phyloP scores from a whole-genome alignment of 2,329 filamentous ascomycete genomes.

The Botrytis paeoniae region DNA sequence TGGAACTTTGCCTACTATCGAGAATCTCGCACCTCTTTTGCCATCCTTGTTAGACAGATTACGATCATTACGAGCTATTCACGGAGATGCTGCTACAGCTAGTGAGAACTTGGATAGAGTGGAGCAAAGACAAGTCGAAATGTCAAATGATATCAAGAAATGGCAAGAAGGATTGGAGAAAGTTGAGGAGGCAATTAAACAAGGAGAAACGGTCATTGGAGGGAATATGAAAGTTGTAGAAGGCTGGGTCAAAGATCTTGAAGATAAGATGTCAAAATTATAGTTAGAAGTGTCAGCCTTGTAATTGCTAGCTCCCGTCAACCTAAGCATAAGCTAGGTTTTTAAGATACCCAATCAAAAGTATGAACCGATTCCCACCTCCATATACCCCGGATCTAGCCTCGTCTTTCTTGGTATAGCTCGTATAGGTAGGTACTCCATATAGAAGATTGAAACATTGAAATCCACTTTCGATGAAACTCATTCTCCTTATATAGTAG shows the following conservation, averaged over 20 bases:
- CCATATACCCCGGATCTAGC: slow-evolving; percentile 10
- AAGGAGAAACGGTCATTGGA: slow-evolving; percentile 67
- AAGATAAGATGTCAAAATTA: slow-evolving; percentile 65
- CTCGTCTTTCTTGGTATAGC: neutral
- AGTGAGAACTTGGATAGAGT: slow-evolving; percentile 73
- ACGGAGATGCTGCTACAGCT: slow-evolving; percentile 81
- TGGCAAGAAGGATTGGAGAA: slow-evolving; percentile 81
- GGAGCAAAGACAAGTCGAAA: slow-evolving; percentile 76
- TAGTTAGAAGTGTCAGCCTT: slow-evolving; percentile 22
- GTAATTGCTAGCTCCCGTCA: neutral
- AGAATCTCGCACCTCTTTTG: slow-evolving; percentile 78
- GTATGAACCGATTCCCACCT: neutral
- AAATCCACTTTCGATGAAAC: neutral
- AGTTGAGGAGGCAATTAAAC: slow-evolving; percentile 71
- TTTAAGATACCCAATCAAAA: slow-evolving; percentile 20
- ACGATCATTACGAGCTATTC: slow-evolving; percentile 77
- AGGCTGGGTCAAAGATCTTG: slow-evolving; percentile 83
- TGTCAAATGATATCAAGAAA: slow-evolving; percentile 77
- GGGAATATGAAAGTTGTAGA: slow-evolving; percentile 83
- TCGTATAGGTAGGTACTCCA: neutral
- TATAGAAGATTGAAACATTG: neutral
- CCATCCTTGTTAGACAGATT: slow-evolving; percentile 83
- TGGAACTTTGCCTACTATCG: slow-evolving; percentile 82
- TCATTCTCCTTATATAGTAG: neutral
- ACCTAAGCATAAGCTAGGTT: neutral